Percentiles rank a stretch among this genome's conserved stretches.
These are phyloP conservation scores for Pythium pyrilobum DNA, from an alignment of 352 stramenopile species.

Conservation along the genomic window DNA sequence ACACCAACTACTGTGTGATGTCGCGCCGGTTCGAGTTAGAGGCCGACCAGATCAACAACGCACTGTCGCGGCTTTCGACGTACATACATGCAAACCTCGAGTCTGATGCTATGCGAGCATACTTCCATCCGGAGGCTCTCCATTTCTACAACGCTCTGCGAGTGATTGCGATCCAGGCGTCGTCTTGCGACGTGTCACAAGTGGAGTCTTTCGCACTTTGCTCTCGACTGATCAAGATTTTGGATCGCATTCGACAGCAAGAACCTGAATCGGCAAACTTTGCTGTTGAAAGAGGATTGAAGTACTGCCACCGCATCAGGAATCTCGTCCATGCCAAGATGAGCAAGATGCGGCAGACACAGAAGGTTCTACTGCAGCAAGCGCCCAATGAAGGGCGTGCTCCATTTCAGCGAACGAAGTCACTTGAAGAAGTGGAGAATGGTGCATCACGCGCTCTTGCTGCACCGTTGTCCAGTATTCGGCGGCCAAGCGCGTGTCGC, in stretches of 20 bases:
- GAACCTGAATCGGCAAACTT: conserved; percentile 41
- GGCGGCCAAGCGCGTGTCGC: conserved; percentile 37
- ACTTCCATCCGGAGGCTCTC: conserved; percentile 50
- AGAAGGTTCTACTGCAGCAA: conserved; percentile 77
- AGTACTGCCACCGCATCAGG: conserved; percentile 52
- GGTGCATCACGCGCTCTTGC: background rate
- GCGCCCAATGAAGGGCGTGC: conserved; percentile 30
- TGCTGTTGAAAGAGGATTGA: conserved; percentile 40
- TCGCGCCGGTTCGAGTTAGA: conserved; percentile 72
- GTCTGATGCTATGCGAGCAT: conserved; percentile 26
- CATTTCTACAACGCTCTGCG: conserved; percentile 72
- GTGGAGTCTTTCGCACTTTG: conserved; percentile 77
- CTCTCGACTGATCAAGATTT: conserved; percentile 69
- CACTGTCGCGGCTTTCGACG: conserved; percentile 41
- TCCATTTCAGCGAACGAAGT: conserved; percentile 74
- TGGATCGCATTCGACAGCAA: conserved; percentile 62
- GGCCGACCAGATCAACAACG: conserved; percentile 71
- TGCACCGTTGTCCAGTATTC: background rate
- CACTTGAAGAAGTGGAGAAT: conserved; percentile 60
- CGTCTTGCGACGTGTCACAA: conserved; percentile 63
- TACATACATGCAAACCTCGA: conserved; percentile 58
- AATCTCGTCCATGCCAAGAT: conserved; percentile 85
- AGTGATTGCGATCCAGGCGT: conserved; percentile 62
- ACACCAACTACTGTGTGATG: conserved; percentile 78
- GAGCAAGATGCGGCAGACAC: conserved; percentile 78